Percentiles rank a stretch among this genome's conserved stretches.
phyloP scores from a whole-genome alignment of 2,329 filamentous ascomycete species.

The Penicillium frequentans region DNA sequence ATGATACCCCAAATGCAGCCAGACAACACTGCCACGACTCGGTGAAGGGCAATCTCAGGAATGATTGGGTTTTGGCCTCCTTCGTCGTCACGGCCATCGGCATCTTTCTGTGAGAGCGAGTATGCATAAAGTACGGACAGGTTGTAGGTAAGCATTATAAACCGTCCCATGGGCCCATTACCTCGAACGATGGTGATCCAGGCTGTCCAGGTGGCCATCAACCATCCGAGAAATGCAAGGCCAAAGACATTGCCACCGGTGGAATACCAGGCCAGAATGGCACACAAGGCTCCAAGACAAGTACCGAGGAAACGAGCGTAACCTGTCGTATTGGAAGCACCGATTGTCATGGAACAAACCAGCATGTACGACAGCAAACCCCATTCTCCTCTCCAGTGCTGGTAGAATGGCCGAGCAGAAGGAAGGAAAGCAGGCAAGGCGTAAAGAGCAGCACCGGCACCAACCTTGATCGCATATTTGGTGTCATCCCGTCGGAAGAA shows the following conservation, averaged over 20 bases:
- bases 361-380: slow-evolving; percentile 96
- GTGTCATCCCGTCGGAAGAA: slow-evolving; percentile 65
- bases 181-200: slow-evolving; percentile 83
- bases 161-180: slow-evolving; percentile 87
- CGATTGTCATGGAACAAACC: slow-evolving; percentile 96
- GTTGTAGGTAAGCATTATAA: slow-evolving; percentile 94
- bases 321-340: slow-evolving; percentile 90
- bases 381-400: slow-evolving; percentile 94
- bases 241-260: slow-evolving; percentile 71
- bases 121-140: slow-evolving; percentile 83
- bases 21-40: slow-evolving; percentile 58
- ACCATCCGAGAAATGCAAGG: slow-evolving; percentile 78
- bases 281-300: slow-evolving; percentile 72
- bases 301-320: slow-evolving; percentile 85
- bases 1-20: slow-evolving; percentile 76
- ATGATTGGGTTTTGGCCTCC: slow-evolving; percentile 81
- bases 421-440: slow-evolving; percentile 85
- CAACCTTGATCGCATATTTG: slow-evolving; percentile 88
- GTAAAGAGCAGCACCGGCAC: slow-evolving; percentile 83
- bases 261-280: slow-evolving; percentile 75
- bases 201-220: slow-evolving; percentile 79
- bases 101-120: slow-evolving; percentile 73
- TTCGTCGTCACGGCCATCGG: slow-evolving; percentile 79
- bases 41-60: slow-evolving; percentile 77
- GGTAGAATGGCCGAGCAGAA: slow-evolving; percentile 74